Base-by-base conservation (phyloP, 192 early-diverging fungal genomes). In the Coemansia sp. region DNA sequence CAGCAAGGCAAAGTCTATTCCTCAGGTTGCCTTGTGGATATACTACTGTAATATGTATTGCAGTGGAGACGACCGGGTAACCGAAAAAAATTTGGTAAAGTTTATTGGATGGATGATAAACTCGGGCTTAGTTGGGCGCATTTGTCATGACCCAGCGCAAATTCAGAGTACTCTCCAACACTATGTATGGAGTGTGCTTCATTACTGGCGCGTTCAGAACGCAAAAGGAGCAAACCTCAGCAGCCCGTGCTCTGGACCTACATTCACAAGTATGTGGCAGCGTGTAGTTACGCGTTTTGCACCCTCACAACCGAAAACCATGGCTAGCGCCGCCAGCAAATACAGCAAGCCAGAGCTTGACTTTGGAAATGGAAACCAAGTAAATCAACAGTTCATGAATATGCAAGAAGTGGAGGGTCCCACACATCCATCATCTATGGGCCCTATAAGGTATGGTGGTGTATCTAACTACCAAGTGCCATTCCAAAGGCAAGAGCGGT, bases 21-120 rank as follows among this genome's bases (percentile, higher is more conserved):
- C 67, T 49, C 73, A 62, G 26, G 68, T 74, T 30, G 73, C 73
- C 30, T 59, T 74, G 32, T 74, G 73, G 73, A 68, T 74, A 27
- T 62, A 74, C 58, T 74, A 61, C 62, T 74, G 73, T 49, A 62
- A 63, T 24, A 24, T 49, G 28, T 47, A 47, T n/a, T 74, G 65
- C 31, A 50, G 28, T 19, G 72, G 72, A 9, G 62, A 68, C n/a
- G 62, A 68, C 27, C 24, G 34, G 21, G 66, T 74, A 12, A 74
- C 72, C 4, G 73, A 58, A 30, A 44, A 64, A 49, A 61, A 62
- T 25, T 63, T 74, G 27, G 61, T 63, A 31, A 62, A 58, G 9
- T 74, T 68, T 26, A 59, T 74, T 47, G 67, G 68, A 58, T 74
- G 67, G 67, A 68, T 74, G 73, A 62, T 74, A 10, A 65, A 38